phyloP scores from a whole-genome alignment of 177 flowering plant species.

The Vitis hybrid region DNA sequence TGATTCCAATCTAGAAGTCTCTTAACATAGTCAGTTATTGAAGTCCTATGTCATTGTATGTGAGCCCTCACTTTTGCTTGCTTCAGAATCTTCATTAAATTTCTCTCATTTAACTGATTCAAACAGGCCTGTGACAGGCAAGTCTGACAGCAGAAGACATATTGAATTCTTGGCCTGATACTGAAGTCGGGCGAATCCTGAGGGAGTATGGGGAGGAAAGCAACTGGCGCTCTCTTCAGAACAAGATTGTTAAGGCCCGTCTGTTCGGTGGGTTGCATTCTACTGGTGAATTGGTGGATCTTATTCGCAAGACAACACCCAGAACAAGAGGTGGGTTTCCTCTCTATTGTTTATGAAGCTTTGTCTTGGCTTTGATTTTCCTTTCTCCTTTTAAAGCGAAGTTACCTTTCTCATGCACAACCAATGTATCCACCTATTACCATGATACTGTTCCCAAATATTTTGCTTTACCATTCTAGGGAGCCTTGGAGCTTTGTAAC shows the following conservation, averaged over 20 bases:
- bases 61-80: not conserved
- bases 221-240: constrained; percentile 74
- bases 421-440: not conserved
- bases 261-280: constrained; percentile 76
- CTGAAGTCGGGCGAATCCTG: constrained; percentile 77
- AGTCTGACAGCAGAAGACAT: constrained; percentile 85
- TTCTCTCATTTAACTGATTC: constrained; percentile 39
- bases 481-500: not conserved
- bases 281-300: constrained; percentile 62
- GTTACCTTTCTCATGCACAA: not conserved
- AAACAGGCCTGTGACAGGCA: constrained; percentile 68
- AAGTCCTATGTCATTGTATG: not conserved
- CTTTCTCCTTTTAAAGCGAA: no score
- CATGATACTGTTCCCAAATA: not conserved
- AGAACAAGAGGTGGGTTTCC: constrained; percentile 38
- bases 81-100: not conserved
- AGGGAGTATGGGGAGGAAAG: constrained; percentile 95
- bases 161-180: constrained; percentile 85
- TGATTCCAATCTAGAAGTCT: no score
- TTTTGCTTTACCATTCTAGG: not conserved
- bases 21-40: not conserved
- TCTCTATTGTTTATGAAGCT: not conserved
- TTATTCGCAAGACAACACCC: constrained; percentile 46
- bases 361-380: not conserved
- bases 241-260: constrained; percentile 76